Percentiles rank a stretch among this genome's conserved stretches.
Conservation (phyloP, 1,284 basidiomycete species). For the Sanghuangporus weigelae region DNA sequence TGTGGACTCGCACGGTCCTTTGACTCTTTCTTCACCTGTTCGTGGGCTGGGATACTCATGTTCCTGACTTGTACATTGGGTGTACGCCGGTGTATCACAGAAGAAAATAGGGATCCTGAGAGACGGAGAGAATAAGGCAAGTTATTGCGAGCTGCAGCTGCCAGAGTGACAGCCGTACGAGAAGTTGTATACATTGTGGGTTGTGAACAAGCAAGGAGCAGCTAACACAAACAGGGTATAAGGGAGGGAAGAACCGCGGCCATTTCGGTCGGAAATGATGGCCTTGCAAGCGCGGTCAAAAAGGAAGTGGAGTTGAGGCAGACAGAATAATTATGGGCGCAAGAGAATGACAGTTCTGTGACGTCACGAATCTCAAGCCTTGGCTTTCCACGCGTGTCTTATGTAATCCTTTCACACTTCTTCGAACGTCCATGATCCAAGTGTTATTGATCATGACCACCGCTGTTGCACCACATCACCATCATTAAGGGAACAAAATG, state of each 20-base stretch:
- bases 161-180: background rate
- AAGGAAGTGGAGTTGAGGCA: background rate
- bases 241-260: background rate
- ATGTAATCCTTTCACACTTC: background rate
- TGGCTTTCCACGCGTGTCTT: background rate
- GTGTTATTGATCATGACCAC: no score
- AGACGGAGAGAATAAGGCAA: background rate
- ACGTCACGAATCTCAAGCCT: no score
- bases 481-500: background rate
- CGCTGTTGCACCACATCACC: background rate
- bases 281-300: background rate
- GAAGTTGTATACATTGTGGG: background rate
- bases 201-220: background rate
- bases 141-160: background rate
- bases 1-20: slow-evolving; percentile 6
- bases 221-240: background rate
- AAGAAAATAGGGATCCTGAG: background rate
- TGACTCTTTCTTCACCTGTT: background rate
- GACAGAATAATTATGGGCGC: no score
- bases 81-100: background rate
- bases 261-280: background rate
- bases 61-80: background rate
- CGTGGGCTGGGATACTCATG: background rate
- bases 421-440: no score
- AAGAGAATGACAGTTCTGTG: background rate